phyloP scores from a whole-genome alignment of 225 moss, liverwort and hornwort species.

The Neckera pumila region DNA sequence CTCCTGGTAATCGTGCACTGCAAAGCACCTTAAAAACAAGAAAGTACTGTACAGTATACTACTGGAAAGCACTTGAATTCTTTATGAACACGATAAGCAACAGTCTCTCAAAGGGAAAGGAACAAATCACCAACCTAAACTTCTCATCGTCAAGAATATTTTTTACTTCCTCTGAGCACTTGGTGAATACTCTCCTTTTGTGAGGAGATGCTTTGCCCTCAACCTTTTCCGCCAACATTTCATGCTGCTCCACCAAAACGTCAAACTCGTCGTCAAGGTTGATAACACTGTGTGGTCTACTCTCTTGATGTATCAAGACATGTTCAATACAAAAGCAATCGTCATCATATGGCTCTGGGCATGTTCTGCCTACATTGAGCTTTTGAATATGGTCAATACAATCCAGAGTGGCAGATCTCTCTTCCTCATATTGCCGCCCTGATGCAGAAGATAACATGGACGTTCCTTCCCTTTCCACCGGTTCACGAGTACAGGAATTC shows the following conservation, averaged over 20 bases:
- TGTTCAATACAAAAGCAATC: neutral
- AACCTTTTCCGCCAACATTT: neutral
- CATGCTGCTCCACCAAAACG: conserved; percentile 5
- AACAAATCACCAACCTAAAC: conserved; percentile 13
- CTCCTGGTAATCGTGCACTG: neutral
- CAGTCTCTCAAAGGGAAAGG: neutral
- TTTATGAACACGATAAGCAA: neutral
- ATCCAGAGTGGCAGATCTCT: neutral
- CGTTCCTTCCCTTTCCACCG: neutral
- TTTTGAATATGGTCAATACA: neutral
- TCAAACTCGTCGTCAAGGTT: conserved; percentile 6
- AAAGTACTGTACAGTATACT: neutral
- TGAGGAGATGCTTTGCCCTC: neutral
- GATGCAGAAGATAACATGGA: neutral
- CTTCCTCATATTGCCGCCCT: neutral
- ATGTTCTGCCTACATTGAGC: conserved; percentile 2
- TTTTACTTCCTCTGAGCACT: conserved; percentile 10
- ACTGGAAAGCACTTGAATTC: neutral
- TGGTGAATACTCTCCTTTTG: neutral
- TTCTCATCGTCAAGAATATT: conserved; percentile 1
- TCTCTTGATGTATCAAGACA: neutral
- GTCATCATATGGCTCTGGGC: neutral
- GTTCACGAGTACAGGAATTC: neutral
- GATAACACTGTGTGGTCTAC: neutral
- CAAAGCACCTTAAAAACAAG: neutral